Conservation (phyloP, 2,329 filamentous ascomycete species). For the Cercospora zeae-maydis region DNA sequence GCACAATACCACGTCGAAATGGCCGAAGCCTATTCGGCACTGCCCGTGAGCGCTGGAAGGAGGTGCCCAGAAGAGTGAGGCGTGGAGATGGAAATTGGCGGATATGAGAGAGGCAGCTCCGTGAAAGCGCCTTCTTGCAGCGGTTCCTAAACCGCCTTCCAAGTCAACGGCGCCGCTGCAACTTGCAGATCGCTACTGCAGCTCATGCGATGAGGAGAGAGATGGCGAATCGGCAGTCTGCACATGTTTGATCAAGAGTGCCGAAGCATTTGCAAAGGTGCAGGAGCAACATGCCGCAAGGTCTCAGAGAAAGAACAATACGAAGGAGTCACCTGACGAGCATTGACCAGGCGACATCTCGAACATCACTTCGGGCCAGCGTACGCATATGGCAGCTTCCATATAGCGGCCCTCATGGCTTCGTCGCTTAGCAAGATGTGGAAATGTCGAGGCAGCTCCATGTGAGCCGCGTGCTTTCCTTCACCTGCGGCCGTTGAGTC, state of each 20-base stretch:
- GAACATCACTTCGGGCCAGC: neutral
- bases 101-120: neutral
- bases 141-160: neutral
- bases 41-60: neutral
- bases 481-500: neutral
- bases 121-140: conserved; percentile 6
- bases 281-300: conserved; percentile 14
- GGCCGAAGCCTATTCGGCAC: neutral
- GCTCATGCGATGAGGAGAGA: neutral
- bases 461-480: neutral
- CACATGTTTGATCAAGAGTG: conserved; percentile 9
- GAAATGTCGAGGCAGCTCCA: neutral
- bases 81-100: conserved; percentile 2
- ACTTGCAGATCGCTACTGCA: conserved; percentile 1
- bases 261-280: conserved; percentile 2
- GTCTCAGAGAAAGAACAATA: conserved; percentile 18
- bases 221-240: neutral
- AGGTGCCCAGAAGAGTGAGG: conserved; percentile 2
- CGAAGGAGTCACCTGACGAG: conserved; percentile 7
- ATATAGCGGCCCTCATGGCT: neutral
- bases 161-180: neutral
- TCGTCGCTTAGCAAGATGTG: neutral
- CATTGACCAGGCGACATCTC: neutral
- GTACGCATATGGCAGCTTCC: neutral
- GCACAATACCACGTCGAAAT: conserved; percentile 3